Evolutionary conservation across 2,329 filamentous ascomycete species (phyloP).

Genomic region (Aureobasidium mangrovei): DNA sequence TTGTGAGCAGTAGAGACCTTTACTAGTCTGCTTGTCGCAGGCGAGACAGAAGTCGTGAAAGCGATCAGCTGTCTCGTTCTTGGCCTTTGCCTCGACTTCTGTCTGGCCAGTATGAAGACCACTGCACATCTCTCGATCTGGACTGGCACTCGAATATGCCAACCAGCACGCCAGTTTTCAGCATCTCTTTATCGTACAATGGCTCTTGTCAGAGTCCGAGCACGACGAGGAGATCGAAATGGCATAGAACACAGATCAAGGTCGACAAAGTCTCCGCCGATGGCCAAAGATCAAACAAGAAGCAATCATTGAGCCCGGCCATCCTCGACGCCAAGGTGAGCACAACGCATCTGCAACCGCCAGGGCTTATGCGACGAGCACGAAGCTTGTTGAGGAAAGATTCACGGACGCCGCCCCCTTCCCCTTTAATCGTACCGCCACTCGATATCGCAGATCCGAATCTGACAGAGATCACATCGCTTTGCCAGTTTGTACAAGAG

Average conservation of each 20-base stretch:
- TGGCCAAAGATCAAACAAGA: no score
- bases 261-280: no score
- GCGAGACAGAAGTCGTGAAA: conserved; percentile 87
- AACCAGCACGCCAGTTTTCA: not conserved
- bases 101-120: conserved; percentile 36
- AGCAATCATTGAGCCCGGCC: no score
- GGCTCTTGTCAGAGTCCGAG: no score
- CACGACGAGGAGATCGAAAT: no score
- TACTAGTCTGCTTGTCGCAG: conserved; percentile 82
- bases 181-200: not conserved
- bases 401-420: no score
- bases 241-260: not conserved
- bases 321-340: no score
- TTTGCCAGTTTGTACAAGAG: not conserved
- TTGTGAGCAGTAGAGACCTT: conserved; percentile 83
- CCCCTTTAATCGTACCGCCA: no score
- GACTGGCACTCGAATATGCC: not conserved
- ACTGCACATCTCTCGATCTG: not conserved
- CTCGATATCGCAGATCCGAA: no score
- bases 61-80: conserved; percentile 49
- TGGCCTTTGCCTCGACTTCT: conserved; percentile 22
- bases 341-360: no score
- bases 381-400: no score
- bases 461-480: not conserved
- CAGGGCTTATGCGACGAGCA: no score